Conservation (phyloP, 495 filamentous ascomycete species). For the Trichoderma parareesei region DNA sequence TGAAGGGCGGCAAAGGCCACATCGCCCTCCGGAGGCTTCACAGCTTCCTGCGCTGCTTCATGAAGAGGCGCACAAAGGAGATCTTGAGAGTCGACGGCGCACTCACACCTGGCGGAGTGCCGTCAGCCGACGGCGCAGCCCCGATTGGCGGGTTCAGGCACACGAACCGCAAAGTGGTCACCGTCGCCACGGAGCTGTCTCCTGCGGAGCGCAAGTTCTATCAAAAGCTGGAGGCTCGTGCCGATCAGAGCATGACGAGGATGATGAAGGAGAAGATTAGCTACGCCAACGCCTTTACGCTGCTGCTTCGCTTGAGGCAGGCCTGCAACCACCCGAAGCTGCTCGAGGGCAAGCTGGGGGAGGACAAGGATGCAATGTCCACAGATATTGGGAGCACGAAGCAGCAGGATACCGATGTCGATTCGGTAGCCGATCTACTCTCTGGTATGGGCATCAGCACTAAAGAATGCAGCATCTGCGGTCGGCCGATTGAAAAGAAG, state of each 20-base stretch:
- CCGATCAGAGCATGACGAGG: conserved; percentile 73
- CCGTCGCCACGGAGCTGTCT: conserved; percentile 69
- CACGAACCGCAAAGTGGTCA: conserved; percentile 77
- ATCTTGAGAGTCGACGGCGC: conserved; percentile 78
- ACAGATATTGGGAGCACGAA: conserved; percentile 47
- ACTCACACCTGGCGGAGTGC: conserved; percentile 59
- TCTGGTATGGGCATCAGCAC: conserved; percentile 66
- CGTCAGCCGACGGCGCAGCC: conserved; percentile 33
- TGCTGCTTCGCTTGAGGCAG: conserved; percentile 82
- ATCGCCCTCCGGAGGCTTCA: conserved; percentile 86
- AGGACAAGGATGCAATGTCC: conserved; percentile 75
- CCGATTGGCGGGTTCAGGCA: conserved; percentile 67
- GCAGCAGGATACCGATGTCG: conserved; percentile 49
- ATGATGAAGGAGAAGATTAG: conserved; percentile 75
- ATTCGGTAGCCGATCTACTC: conserved; percentile 77
- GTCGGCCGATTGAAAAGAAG: conserved; percentile 56
- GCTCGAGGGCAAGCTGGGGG: conserved; percentile 72
- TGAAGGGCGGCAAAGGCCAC: conserved; percentile 77
- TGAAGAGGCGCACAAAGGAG: conserved; percentile 95
- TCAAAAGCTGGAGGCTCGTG: conserved; percentile 68
- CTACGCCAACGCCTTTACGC: conserved; percentile 61
- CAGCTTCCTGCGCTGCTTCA: conserved; percentile 76
- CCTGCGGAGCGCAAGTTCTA: conserved; percentile 78
- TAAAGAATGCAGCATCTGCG: conserved; percentile 85
- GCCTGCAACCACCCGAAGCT: conserved; percentile 90